phyloP scores from a whole-genome alignment of 108 stramenopile genomes.

The Fragilaria crotonensis region DNA sequence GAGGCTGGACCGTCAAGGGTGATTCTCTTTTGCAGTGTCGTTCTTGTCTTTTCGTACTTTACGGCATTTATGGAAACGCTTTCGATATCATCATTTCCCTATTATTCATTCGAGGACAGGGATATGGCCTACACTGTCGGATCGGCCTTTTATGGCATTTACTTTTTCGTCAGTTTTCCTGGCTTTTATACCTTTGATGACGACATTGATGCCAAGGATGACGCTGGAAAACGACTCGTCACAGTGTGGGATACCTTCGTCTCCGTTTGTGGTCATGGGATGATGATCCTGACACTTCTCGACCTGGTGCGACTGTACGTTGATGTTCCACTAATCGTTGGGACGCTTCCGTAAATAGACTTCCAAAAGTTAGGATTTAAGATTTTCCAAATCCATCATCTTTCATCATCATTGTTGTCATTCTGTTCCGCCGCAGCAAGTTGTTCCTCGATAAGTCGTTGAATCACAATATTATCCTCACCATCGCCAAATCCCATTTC shows the following conservation, averaged over 20 bases:
- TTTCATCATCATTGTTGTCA: too few species aligned
- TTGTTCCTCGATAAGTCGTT: slow-evolving; percentile 42
- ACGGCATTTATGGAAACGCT: slow-evolving; percentile 98
- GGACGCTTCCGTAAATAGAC: slow-evolving; percentile 8
- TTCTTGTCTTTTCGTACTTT: slow-evolving; percentile 66
- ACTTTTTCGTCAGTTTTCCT: slow-evolving; percentile 96
- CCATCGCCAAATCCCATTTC: slow-evolving; percentile 56
- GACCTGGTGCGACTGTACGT: slow-evolving; percentile 87
- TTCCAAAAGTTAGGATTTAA: not conserved
- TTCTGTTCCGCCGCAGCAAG: too few species aligned
- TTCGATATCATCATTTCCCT: slow-evolving; percentile 92
- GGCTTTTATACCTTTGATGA: slow-evolving; percentile 83
- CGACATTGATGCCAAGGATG: slow-evolving; percentile 34
- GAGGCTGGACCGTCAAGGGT: slow-evolving; percentile 26
- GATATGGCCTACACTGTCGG: slow-evolving; percentile 17
- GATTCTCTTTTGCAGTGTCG: slow-evolving; percentile 50
- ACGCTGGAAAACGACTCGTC: slow-evolving; percentile 10
- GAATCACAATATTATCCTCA: slow-evolving; percentile 32
- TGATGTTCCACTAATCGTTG: slow-evolving; percentile 74
- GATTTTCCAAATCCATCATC: not conserved
- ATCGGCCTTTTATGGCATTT: slow-evolving; percentile 94
- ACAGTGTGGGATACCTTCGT: slow-evolving; percentile 71
- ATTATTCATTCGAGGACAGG: slow-evolving; percentile 91
- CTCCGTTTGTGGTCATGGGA: slow-evolving; percentile 79
- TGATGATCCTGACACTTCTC: slow-evolving; percentile 89